Evolutionary conservation across 495 filamentous ascomycete species (phyloP).

Genomic region (Aspergillus olivimuriae): DNA sequence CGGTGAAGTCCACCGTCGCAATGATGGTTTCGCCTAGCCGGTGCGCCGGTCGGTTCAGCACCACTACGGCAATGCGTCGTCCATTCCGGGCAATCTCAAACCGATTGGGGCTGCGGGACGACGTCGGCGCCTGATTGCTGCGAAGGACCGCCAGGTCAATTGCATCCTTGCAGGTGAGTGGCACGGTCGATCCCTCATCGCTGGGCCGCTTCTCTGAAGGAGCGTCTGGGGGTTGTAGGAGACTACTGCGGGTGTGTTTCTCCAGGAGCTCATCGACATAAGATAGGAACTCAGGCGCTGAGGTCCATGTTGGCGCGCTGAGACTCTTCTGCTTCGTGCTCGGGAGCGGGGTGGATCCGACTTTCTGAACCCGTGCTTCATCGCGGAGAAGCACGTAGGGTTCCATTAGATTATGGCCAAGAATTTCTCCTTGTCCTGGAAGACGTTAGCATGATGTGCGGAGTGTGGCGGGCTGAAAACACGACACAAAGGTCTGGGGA

Average conservation of each 20-base stretch:
- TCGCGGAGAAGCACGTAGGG: slow-evolving; percentile 89
- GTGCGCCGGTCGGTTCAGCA: slow-evolving; percentile 85
- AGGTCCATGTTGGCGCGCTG: slow-evolving; percentile 30
- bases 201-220: slow-evolving; percentile 51
- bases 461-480: neutral
- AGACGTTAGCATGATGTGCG: slow-evolving; percentile 14
- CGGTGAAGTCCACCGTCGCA: slow-evolving; percentile 72
- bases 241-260: slow-evolving; percentile 44
- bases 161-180: slow-evolving; percentile 65
- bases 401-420: slow-evolving; percentile 84
- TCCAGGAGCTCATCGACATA: slow-evolving; percentile 80
- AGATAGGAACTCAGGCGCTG: slow-evolving; percentile 57
- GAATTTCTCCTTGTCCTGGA: slow-evolving; percentile 56
- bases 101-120: slow-evolving; percentile 67
- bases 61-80: slow-evolving; percentile 75
- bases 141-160: slow-evolving; percentile 86
- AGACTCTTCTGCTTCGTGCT: slow-evolving; percentile 33
- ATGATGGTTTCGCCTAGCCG: slow-evolving; percentile 82
- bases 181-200: slow-evolving; percentile 31
- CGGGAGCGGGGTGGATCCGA: slow-evolving; percentile 17
- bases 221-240: slow-evolving; percentile 58
- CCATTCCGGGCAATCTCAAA: slow-evolving; percentile 94
- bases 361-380: slow-evolving; percentile 53
- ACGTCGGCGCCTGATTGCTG: slow-evolving; percentile 56
- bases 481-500: neutral